Evolutionary conservation across 805 yeast species (phyloP).

Genomic region (Suhomyces pyralidae): DNA sequence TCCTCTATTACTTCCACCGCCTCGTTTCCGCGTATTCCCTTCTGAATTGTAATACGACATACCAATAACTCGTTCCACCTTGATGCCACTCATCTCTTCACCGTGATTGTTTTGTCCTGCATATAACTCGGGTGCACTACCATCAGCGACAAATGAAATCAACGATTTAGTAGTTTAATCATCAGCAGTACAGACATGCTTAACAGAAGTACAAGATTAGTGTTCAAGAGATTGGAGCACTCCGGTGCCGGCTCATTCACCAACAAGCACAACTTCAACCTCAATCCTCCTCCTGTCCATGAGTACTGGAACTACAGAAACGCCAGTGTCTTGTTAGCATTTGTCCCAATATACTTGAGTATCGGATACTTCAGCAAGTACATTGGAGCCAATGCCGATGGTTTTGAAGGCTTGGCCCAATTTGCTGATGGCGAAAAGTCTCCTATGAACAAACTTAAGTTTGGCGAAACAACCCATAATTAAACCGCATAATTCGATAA

Average conservation of each 20-base stretch:
- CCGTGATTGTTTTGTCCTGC: slow-evolving; percentile 10
- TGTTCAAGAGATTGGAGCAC: slow-evolving; percentile 29
- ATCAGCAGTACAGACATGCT: slow-evolving; percentile 19
- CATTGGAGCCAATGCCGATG: slow-evolving; percentile 26
- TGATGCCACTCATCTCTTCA: not conserved
- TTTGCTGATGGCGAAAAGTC: slow-evolving; percentile 39
- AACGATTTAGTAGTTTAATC: not conserved
- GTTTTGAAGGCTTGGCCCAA: slow-evolving; percentile 29
- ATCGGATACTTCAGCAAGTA: slow-evolving; percentile 34
- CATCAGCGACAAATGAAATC: slow-evolving; percentile 6
- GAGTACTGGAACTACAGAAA: slow-evolving; percentile 43
- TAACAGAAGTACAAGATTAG: slow-evolving; percentile 20
- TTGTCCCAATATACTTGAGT: slow-evolving; percentile 35
- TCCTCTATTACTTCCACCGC: not conserved
- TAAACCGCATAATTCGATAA: too few species aligned
- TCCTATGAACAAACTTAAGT: slow-evolving; percentile 35
- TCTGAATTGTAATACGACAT: slow-evolving; percentile 8
- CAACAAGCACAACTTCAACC: slow-evolving; percentile 42
- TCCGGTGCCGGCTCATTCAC: slow-evolving; percentile 32
- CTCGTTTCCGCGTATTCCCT: slow-evolving; percentile 4
- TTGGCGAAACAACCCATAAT: slow-evolving; percentile 27
- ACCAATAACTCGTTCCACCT: not conserved
- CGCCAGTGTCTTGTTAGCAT: slow-evolving; percentile 34
- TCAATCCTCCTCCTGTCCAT: slow-evolving; percentile 44
- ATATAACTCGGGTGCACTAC: slow-evolving; percentile 23